These are phyloP conservation scores for Endocladia muricata DNA, from an alignment of 31 red algal genomes.

Conservation along the genomic window DNA sequence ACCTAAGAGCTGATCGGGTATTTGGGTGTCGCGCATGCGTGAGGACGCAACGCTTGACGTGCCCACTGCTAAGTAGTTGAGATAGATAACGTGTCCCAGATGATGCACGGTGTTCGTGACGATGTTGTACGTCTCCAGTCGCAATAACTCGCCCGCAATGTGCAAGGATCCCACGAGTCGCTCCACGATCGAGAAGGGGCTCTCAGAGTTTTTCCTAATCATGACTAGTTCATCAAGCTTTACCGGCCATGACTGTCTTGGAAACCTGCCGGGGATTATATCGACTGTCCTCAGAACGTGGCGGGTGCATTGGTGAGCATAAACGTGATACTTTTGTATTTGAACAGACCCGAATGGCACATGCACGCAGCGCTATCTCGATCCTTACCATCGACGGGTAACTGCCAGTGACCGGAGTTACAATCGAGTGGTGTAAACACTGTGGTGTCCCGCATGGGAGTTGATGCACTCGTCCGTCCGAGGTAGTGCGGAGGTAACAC, in stretches of 20 bases:
- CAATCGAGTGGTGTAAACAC: conserved; percentile 33
- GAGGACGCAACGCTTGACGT: not conserved
- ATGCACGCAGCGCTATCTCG: conserved; percentile 14
- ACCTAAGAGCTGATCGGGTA: conserved; percentile 10
- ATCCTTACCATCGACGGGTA: conserved; percentile 1
- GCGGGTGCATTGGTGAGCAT: conserved; percentile 44
- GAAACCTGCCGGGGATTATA: conserved; percentile 15
- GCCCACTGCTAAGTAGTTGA: not conserved
- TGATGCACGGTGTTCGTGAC: not conserved
- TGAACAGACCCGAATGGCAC: conserved; percentile 15
- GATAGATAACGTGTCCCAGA: conserved; percentile 24
- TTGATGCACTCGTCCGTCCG: conserved; percentile 48
- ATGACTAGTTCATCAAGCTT: conserved; percentile 54
- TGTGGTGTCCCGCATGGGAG: conserved; percentile 25
- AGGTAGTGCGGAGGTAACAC: conserved; percentile 30
- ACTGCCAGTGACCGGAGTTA: conserved; percentile 51
- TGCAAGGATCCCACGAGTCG: not conserved
- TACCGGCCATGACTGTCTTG: conserved; percentile 15
- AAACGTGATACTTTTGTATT: conserved; percentile 28
- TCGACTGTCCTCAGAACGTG: conserved; percentile 45
- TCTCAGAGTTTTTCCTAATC: conserved; percentile 9
- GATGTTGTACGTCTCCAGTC: conserved; percentile 13
- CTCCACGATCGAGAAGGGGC: conserved; percentile 19
- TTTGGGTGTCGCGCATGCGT: not conserved
- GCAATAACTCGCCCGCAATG: no score